Evolutionary conservation across 345 rosid genomes (phyloP).

Genomic region (Salix purpurea): DNA sequence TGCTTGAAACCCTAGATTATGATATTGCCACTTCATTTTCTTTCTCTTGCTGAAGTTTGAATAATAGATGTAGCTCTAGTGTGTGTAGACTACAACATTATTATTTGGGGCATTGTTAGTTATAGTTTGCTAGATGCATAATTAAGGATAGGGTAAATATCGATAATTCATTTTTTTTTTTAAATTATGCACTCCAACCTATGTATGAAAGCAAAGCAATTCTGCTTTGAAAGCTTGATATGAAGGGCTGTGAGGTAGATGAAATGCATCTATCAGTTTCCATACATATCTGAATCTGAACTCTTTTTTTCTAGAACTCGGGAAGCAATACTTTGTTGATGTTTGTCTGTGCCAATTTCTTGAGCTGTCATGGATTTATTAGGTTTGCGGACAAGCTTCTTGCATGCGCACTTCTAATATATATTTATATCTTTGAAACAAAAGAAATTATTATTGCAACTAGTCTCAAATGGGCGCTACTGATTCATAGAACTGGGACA

Average conservation of each 20-base stretch:
- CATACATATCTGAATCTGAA: not conserved
- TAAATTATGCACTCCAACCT: not conserved
- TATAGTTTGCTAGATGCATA: not conserved
- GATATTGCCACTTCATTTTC: not conserved
- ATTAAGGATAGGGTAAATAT: not conserved
- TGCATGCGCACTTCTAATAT: not conserved
- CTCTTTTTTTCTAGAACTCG: not conserved
- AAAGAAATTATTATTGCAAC: too few species aligned
- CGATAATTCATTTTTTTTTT: not conserved
- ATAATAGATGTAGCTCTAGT: not conserved
- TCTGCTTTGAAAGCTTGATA: not conserved
- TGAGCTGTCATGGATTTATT: not conserved
- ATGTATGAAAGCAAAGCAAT: not conserved
- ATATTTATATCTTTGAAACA: too few species aligned
- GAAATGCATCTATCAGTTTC: not conserved
- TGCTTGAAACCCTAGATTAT: not conserved
- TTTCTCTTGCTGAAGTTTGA: not conserved
- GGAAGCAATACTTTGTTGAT: not conserved
- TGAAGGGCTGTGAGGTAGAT: not conserved
- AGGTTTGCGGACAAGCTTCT: not conserved
- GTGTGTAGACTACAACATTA: not conserved
- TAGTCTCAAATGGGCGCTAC: too few species aligned
- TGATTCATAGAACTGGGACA: too few species aligned
- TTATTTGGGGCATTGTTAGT: not conserved
- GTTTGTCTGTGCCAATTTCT: not conserved